Evolutionary conservation across 768 basidiomycete genomes (phyloP).

Genomic region (Mycena metata): DNA sequence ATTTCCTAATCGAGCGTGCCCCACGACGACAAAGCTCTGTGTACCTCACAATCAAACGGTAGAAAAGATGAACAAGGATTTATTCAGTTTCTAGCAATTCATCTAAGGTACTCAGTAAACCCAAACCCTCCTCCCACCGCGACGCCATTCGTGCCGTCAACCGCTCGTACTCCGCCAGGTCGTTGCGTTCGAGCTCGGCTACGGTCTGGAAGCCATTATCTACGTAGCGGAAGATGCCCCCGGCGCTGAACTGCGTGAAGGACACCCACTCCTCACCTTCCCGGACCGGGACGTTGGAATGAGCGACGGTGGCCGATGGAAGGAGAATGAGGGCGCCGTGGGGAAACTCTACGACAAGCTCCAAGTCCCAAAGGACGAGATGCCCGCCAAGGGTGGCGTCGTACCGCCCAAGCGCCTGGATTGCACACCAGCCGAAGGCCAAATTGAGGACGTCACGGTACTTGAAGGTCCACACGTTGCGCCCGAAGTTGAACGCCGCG

Average conservation of each 20-base stretch:
- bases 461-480: not conserved
- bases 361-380: conserved; percentile 47
- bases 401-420: conserved; percentile 47
- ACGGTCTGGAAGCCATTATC: too few relatives aligned
- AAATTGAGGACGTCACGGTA: conserved; percentile 45
- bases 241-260: conserved; percentile 46
- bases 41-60: too few relatives aligned
- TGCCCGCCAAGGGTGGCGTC: conserved; percentile 48
- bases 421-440: conserved; percentile 49
- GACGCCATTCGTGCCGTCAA: not conserved
- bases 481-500: conserved; percentile 49
- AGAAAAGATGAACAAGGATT: not conserved
- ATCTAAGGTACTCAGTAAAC: not conserved
- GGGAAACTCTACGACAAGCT: conserved; percentile 46
- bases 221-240: conserved; percentile 44
- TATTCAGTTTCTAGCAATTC: not conserved
- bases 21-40: too few relatives aligned
- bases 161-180: not conserved
- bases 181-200: not conserved
- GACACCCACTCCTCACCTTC: conserved; percentile 39
- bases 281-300: conserved; percentile 43
- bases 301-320: conserved; percentile 45
- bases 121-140: not conserved
- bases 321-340: conserved; percentile 44
- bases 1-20: too few relatives aligned